phyloP scores from a whole-genome alignment of 2,329 filamentous ascomycete genomes.

The Neofusicoccum sp. region DNA sequence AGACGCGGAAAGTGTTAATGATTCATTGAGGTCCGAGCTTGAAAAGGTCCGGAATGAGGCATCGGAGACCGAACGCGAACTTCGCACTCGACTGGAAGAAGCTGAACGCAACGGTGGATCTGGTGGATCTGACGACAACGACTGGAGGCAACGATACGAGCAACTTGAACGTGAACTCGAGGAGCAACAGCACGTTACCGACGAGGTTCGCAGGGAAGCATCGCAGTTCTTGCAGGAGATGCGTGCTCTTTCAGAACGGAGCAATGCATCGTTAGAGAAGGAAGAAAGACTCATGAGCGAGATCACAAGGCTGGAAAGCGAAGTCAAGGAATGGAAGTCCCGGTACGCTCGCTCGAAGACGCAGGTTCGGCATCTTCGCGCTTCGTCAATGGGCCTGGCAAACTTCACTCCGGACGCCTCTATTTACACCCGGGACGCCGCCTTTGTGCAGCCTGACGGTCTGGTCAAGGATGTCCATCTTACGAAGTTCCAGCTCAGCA shows the following conservation, averaged over 20 bases:
- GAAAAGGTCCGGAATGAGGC: slow-evolving; percentile 73
- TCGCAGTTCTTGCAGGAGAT: slow-evolving; percentile 86
- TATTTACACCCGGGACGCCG: slow-evolving; percentile 65
- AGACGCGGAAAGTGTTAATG: slow-evolving; percentile 64
- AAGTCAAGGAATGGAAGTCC: slow-evolving; percentile 87
- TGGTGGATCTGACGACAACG: slow-evolving; percentile 29
- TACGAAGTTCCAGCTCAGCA: slow-evolving; percentile 90
- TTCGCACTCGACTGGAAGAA: slow-evolving; percentile 66
- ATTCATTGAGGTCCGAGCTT: slow-evolving; percentile 77
- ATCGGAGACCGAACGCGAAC: slow-evolving; percentile 61
- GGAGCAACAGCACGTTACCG: slow-evolving; percentile 80
- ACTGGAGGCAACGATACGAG: slow-evolving; percentile 43
- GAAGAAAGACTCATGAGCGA: slow-evolving; percentile 78
- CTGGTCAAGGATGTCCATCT: slow-evolving; percentile 89
- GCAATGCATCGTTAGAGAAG: slow-evolving; percentile 74
- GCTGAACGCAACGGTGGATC: slow-evolving; percentile 31
- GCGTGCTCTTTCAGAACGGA: slow-evolving; percentile 80
- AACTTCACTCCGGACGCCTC: slow-evolving; percentile 66
- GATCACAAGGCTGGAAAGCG: slow-evolving; percentile 75
- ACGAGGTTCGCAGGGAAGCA: slow-evolving; percentile 84
- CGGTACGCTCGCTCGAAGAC: slow-evolving; percentile 88
- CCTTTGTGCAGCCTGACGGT: slow-evolving; percentile 68
- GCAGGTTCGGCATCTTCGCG: slow-evolving; percentile 78
- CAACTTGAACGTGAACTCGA: slow-evolving; percentile 63
- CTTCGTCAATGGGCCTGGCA: slow-evolving; percentile 75